A percentile compares a stretch with the other conserved stretches of the same genome.
Evolutionary conservation across 176 grass and related monocot genomes (phyloP).

Genomic region (Sorghum bicolor): DNA sequence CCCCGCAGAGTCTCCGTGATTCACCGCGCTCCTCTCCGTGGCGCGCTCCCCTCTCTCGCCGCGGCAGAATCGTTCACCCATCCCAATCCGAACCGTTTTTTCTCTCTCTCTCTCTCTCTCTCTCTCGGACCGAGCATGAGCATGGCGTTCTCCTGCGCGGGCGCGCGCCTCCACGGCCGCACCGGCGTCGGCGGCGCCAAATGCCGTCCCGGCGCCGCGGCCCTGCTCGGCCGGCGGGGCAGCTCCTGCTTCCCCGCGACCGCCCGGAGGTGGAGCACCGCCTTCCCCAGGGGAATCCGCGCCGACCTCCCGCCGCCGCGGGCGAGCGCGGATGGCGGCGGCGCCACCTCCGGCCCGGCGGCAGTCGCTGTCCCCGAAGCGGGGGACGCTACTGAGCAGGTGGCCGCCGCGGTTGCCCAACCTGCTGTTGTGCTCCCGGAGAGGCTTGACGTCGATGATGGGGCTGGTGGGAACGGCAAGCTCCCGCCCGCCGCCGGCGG

Average conservation of each 20-base stretch:
- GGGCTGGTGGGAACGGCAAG: slow-evolving; percentile 29
- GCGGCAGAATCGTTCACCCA: neutral
- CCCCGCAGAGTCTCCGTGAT: neutral
- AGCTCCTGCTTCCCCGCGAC: neutral
- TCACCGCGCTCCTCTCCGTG: neutral
- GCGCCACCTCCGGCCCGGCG: neutral
- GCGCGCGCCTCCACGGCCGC: slow-evolving; percentile 13
- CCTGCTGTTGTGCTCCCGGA: neutral
- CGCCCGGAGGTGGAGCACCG: neutral
- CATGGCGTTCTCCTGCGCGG: slow-evolving; percentile 45
- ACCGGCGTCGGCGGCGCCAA: slow-evolving; percentile 1
- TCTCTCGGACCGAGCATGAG: slow-evolving; percentile 40
- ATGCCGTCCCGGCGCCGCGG: slow-evolving; percentile 2
- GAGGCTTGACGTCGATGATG: slow-evolving; percentile 11
- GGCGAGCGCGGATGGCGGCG: slow-evolving; percentile 7
- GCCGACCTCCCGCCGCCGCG: slow-evolving; percentile 24
- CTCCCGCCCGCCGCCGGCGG: slow-evolving; percentile 9
- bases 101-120: too few species aligned
- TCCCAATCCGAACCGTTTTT: too few species aligned
- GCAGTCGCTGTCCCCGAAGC: slow-evolving; percentile 2
- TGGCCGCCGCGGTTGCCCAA: neutral
- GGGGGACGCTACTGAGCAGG: neutral
- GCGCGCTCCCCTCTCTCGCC: neutral
- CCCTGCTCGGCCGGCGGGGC: neutral
- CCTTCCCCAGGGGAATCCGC: slow-evolving; percentile 10